Conservation (phyloP, 345 rosid species). For the Cardiospermum halicacabum region DNA sequence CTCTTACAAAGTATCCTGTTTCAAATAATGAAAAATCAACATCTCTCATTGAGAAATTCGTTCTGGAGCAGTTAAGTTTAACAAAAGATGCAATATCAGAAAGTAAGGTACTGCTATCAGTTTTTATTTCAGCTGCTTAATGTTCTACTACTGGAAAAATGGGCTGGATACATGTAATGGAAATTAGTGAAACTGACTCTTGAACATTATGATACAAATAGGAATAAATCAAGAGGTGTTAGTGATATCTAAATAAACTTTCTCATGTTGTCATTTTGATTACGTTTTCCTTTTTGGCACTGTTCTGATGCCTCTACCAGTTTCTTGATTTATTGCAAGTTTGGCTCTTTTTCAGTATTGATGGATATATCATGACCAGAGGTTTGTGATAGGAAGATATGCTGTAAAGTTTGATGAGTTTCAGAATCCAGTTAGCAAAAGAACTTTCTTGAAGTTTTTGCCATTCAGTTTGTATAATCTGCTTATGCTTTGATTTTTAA, state of each 20-base stretch:
- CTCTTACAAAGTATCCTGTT: conserved; percentile 42
- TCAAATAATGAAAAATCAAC: conserved; percentile 27
- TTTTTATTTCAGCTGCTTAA: neutral
- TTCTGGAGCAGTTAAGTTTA: conserved; percentile 56
- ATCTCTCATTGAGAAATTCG: conserved; percentile 46
- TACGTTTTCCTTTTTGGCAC: neutral
- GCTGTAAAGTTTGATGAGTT: neutral
- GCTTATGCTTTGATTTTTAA: neutral
- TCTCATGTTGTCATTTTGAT: neutral
- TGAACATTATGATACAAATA: neutral
- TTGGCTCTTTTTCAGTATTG: neutral
- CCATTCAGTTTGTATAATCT: neutral
- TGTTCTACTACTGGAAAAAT: neutral
- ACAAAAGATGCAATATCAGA: conserved; percentile 43
- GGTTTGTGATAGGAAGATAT: neutral
- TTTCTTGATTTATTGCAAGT: neutral
- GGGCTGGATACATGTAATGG: neutral
- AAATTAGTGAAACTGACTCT: neutral
- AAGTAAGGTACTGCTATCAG: conserved; percentile 49
- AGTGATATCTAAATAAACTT: neutral
- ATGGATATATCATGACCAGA: too few species aligned
- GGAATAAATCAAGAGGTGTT: neutral
- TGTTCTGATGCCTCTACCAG: neutral
- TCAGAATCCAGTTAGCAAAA: neutral
- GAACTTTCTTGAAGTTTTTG: neutral